Evolutionary conservation across 306 rosid species (phyloP).

Genomic region (Oxytropis ochrocephala): DNA sequence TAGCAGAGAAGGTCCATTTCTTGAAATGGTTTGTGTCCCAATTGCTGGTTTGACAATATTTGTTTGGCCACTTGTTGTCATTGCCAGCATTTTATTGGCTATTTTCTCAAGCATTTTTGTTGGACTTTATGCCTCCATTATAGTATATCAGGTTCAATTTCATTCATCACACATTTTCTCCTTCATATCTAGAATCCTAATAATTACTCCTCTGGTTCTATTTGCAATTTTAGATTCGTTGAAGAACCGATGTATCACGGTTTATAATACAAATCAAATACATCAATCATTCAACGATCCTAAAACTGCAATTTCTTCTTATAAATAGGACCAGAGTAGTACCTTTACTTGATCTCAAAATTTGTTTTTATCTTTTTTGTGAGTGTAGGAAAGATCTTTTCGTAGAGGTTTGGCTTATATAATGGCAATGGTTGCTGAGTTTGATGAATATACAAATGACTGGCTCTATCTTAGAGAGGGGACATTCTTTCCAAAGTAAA

Average conservation of each 20-base stretch:
- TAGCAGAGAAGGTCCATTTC: conserved; percentile 89
- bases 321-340: too few species aligned
- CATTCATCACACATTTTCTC: conserved; percentile 11
- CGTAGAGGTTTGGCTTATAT: conserved; percentile 64
- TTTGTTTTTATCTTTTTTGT: too few species aligned
- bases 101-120: conserved; percentile 59
- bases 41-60: conserved; percentile 82
- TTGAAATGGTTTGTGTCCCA: conserved; percentile 82
- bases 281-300: too few species aligned
- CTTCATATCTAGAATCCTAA: neutral
- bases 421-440: conserved; percentile 86
- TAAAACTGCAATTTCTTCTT: too few species aligned
- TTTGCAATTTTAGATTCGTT: too few species aligned
- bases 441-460: conserved; percentile 81
- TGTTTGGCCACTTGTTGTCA: conserved; percentile 79
- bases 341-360: too few species aligned
- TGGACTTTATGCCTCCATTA: conserved; percentile 65
- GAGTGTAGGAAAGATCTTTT: conserved; percentile 87
- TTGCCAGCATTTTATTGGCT: conserved; percentile 57
- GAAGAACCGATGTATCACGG: too few species aligned
- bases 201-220: too few species aligned
- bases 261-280: too few species aligned
- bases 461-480: conserved; percentile 91
- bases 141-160: conserved; percentile 66
- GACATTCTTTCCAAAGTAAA: conserved; percentile 66